Evolutionary conservation across 495 filamentous ascomycete species (phyloP).

Genomic region (Terfezia boudieri): DNA sequence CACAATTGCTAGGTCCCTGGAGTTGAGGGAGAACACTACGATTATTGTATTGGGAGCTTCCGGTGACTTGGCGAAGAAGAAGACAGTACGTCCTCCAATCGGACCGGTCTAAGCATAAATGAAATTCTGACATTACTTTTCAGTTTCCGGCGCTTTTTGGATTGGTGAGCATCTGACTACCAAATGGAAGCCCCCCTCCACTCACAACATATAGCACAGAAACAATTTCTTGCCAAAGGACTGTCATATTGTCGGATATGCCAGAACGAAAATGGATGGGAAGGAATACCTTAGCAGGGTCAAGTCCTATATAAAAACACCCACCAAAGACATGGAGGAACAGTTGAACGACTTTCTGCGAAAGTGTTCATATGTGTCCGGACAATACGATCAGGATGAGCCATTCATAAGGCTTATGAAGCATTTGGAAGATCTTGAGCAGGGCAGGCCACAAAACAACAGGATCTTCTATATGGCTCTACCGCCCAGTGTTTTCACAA

Average conservation of each 20-base stretch:
- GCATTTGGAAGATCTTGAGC: constrained; percentile 76
- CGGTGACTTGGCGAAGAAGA: constrained; percentile 97
- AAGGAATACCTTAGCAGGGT: constrained; percentile 82
- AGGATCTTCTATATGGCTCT: constrained; percentile 98
- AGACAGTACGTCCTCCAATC: constrained; percentile 49
- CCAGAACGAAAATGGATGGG: constrained; percentile 97
- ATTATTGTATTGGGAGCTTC: constrained; percentile 95
- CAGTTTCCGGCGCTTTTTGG: constrained; percentile 98
- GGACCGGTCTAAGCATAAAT: constrained; percentile 9
- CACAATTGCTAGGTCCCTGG: constrained; percentile 37
- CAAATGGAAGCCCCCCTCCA: not conserved
- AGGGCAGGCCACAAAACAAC: constrained; percentile 60
- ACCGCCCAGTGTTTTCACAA: constrained; percentile 91
- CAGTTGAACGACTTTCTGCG: constrained; percentile 75
- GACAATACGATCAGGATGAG: constrained; percentile 94
- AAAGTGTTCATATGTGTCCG: constrained; percentile 78
- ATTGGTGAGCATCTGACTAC: constrained; percentile 42
- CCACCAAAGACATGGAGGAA: constrained; percentile 91
- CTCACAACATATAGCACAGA: constrained; percentile 41
- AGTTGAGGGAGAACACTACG: constrained; percentile 96
- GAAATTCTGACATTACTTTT: not conserved
- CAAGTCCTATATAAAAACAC: constrained; percentile 96
- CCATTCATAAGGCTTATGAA: constrained; percentile 73
- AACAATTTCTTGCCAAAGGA: constrained; percentile 98
- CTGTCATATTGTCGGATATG: constrained; percentile 96